phyloP scores from a whole-genome alignment of 257 asterid genomes.

The Buddleja alternifolia region DNA sequence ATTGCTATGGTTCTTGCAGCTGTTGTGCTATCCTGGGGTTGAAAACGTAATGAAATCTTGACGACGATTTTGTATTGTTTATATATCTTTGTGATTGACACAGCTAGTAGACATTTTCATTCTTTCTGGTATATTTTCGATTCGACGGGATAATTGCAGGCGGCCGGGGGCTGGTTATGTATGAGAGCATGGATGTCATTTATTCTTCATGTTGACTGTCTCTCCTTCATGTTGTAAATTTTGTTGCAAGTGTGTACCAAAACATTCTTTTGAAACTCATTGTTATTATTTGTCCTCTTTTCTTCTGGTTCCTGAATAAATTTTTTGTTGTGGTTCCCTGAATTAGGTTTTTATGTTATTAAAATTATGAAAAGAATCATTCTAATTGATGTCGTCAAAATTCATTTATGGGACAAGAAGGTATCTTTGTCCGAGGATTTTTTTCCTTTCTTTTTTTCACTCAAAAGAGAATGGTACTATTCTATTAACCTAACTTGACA shows the following conservation, averaged over 20 bases:
- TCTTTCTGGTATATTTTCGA: slow-evolving; percentile 24
- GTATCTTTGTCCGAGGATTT: too few relatives aligned
- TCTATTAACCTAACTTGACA: too few relatives aligned
- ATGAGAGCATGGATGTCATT: slow-evolving; percentile 14
- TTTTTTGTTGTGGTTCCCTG: too few relatives aligned
- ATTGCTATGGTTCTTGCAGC: slow-evolving; percentile 53
- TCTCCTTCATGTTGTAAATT: slow-evolving; percentile 23
- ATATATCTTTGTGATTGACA: slow-evolving; percentile 25
- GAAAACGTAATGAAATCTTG: background rate
- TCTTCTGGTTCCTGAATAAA: background rate
- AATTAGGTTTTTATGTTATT: too few relatives aligned
- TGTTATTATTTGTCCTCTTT: background rate
- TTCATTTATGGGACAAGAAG: too few relatives aligned
- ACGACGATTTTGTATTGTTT: slow-evolving; percentile 24
- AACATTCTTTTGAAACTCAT: slow-evolving; percentile 14
- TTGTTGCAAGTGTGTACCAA: slow-evolving; percentile 11
- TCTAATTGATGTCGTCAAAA: too few relatives aligned
- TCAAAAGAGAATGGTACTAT: too few relatives aligned
- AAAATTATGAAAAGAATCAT: too few relatives aligned
- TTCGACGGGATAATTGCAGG: slow-evolving; percentile 1
- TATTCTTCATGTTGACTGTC: background rate
- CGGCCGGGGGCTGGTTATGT: background rate
- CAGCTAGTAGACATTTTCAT: slow-evolving; percentile 24
- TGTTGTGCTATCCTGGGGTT: slow-evolving; percentile 38
- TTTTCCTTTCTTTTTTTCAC: too few relatives aligned